Evolutionary conservation across 1,284 basidiomycete genomes (phyloP).

Genomic region (Erythrobasidium hasegawianum): DNA sequence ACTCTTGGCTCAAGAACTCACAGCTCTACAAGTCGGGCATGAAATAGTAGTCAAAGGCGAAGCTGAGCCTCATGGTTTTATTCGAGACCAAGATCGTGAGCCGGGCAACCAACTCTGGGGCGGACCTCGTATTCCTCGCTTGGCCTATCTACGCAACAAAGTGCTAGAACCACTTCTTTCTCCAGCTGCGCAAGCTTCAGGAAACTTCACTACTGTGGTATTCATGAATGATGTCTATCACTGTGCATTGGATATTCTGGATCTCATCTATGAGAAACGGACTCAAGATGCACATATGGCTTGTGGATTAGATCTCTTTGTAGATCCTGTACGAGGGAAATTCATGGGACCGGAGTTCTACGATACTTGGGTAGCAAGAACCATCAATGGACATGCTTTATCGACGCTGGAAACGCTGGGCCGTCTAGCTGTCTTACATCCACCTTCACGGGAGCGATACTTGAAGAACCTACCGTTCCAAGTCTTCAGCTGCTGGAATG

Average conservation of each 20-base stretch:
- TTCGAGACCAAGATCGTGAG: neutral
- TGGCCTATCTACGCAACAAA: conserved; percentile 51
- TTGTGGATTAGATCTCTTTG: conserved; percentile 51
- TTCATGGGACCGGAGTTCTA: conserved; percentile 50
- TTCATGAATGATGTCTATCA: conserved; percentile 54
- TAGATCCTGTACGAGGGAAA: conserved; percentile 34
- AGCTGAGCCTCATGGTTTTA: neutral
- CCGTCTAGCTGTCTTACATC: conserved; percentile 42
- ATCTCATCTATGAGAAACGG: conserved; percentile 51
- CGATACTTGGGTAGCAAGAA: conserved; percentile 53
- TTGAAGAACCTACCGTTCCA: conserved; percentile 49
- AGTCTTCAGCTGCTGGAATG: conserved; percentile 52
- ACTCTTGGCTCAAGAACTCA: neutral
- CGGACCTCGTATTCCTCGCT: conserved; percentile 48
- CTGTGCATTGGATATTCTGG: conserved; percentile 51
- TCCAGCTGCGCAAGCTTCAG: conserved; percentile 40
- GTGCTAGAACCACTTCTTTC: conserved; percentile 50
- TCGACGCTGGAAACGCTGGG: conserved; percentile 40
- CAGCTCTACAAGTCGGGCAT: neutral
- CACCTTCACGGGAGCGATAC: conserved; percentile 40
- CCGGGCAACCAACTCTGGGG: conserved; percentile 1
- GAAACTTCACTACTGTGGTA: conserved; percentile 43
- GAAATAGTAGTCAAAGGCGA: neutral
- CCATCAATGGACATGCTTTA: conserved; percentile 48
- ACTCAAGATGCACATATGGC: conserved; percentile 51